A percentile compares a stretch with the other conserved stretches of the same genome.
Conservation (phyloP, 768 basidiomycete genomes). For the Suillus weaverae region DNA sequence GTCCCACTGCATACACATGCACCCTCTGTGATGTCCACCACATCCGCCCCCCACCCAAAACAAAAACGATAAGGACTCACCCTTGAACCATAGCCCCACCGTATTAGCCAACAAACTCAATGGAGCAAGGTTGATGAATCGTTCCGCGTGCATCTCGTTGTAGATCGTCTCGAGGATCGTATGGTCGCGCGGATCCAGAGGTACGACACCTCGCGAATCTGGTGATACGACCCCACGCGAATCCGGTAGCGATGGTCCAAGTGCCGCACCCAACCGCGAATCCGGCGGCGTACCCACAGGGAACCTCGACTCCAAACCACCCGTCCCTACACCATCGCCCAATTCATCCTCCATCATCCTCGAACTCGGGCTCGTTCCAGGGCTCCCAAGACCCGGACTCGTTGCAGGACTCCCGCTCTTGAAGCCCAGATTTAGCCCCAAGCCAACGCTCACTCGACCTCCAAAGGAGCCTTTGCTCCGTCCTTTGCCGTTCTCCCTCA, state of each 20-base stretch:
- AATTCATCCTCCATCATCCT: not conserved
- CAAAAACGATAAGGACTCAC: conserved; percentile 33
- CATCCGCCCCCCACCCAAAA: not conserved
- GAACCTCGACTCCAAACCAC: not conserved
- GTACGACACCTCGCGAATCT: not conserved
- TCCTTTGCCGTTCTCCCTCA: not conserved
- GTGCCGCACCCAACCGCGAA: not conserved
- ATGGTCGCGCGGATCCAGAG: conserved; percentile 66
- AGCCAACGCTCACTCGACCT: not conserved
- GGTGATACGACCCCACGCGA: not conserved
- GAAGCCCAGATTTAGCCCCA: not conserved
- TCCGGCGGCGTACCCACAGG: not conserved
- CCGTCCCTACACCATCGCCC: not conserved
- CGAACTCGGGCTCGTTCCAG: not conserved
- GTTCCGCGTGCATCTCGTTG: conserved; percentile 61
- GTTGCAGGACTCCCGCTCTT: too few species aligned
- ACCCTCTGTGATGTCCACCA: not conserved
- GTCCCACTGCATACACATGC: not conserved
- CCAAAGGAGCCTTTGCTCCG: not conserved
- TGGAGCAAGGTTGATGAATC: conserved; percentile 69
- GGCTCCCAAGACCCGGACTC: not conserved
- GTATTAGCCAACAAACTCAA: conserved; percentile 59
- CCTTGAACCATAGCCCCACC: conserved; percentile 61
- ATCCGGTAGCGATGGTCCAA: not conserved
- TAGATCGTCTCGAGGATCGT: conserved; percentile 63